Evolutionary conservation across 2,329 filamentous ascomycete genomes (phyloP), one percentile per base, ranked within the genome.

Genomic region (Fusarium temperatum): DNA sequence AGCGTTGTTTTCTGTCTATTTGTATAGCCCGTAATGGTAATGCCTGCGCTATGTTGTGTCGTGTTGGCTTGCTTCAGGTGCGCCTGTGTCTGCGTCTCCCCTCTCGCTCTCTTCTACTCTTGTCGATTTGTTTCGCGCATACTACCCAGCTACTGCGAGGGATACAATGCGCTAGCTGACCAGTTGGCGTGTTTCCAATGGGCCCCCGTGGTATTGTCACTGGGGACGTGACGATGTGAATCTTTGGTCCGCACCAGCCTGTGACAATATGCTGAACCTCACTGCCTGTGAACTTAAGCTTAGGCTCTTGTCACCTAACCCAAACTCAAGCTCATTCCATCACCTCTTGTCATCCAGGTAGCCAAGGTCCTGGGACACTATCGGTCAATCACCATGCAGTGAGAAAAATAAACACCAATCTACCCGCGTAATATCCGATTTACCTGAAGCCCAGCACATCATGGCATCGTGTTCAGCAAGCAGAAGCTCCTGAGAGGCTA

Each of bases 131-230:
- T 68, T 56, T 69, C 47, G 65, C 63, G 62, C 61, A 72, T 78
- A 66, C 64, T 70, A 76, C 68, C 65, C 57, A 70, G 69, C 75
- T 78, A 77, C 75, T 79, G 77, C 76, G 73, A 72, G 74, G 72
- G 66, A 77, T 76, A 68, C 64, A 78, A 70, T 65, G 69, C 74
- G 69, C 75, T 76, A 75, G 60, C 50, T 58, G 28, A 36, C 38
- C 48, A 48, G 68, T 67, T 59, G 54, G 59, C 62, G 36, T 67
- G 70, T 68, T 73, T 63, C 61, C 63, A 64, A 45, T 61, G 51
- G 53, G 50, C 50, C 56, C 57, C 44, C 50, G 26, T 48, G 22
- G 63, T 47, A 59, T 72, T 71, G 48, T 68, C 42, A 45, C 28
- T 24, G 35, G 58, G 35, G 41, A 51, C 12, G 28, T 38, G 32